Percentiles rank a stretch among this genome's conserved stretches.
These are phyloP conservation scores for Geotrichum klebahnii DNA, from an alignment of 1,139 yeast genomes.

Conservation along the genomic window DNA sequence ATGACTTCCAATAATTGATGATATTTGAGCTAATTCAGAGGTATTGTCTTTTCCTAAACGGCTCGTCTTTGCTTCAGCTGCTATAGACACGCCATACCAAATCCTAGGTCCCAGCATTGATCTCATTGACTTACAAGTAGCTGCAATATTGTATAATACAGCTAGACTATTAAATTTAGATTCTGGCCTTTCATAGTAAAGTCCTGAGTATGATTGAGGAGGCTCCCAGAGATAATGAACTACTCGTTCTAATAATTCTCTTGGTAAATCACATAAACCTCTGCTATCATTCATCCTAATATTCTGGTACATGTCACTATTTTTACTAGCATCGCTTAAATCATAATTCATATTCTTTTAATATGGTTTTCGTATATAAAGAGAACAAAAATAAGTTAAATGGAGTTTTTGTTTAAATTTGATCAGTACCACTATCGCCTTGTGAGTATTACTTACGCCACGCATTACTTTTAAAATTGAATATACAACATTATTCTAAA, in stretches of 20 bases:
- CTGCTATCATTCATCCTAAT: not conserved
- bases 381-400: not conserved
- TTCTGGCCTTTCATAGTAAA: conserved; percentile 1
- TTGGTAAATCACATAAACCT: not conserved
- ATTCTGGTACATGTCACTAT: not conserved
- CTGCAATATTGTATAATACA: not conserved
- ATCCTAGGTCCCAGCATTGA: not conserved
- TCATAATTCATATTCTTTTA: not conserved
- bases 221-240: conserved; percentile 4
- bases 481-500: not conserved
- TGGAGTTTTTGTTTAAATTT: not conserved
- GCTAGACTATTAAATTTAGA: not conserved
- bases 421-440: not conserved
- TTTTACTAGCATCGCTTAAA: not conserved
- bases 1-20: not conserved
- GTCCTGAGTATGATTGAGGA: not conserved
- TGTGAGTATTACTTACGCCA: not conserved
- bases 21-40: not conserved
- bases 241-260: not conserved
- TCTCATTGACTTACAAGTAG: not conserved
- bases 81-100: conserved; percentile 1
- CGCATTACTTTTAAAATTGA: not conserved
- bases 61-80: not conserved
- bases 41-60: not conserved
- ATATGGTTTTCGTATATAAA: no score